phyloP scores from a whole-genome alignment of 2,329 filamentous ascomycete genomes.

The Nannizzia gypsea region DNA sequence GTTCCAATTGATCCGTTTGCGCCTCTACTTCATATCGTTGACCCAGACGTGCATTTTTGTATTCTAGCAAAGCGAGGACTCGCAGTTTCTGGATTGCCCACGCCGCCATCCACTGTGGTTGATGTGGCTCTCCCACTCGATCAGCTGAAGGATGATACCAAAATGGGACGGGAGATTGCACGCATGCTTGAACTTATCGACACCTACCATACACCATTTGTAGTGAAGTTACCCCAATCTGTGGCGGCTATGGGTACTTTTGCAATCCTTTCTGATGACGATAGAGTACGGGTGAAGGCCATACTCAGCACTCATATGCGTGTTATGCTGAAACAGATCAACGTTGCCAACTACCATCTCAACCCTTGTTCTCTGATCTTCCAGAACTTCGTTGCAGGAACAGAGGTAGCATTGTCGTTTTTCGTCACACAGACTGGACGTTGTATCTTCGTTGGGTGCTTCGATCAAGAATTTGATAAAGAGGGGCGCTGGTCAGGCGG shows the following conservation, averaged over 20 bases:
- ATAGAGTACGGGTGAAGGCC: background rate
- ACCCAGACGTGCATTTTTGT: background rate
- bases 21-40: background rate
- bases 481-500: background rate
- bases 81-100: background rate
- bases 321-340: background rate
- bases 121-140: background rate
- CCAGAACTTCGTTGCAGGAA: background rate
- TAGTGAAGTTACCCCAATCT: background rate
- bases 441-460: background rate
- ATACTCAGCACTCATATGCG: background rate
- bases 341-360: background rate
- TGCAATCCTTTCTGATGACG: background rate
- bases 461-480: background rate
- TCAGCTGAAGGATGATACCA: background rate
- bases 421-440: background rate
- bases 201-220: background rate
- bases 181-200: background rate
- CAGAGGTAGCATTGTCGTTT: background rate
- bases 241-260: background rate
- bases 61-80: background rate
- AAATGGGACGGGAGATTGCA: background rate
- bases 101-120: background rate
- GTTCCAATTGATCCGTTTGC: background rate
- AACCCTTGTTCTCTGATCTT: background rate